Evolutionary conservation across 2,329 filamentous ascomycete genomes (phyloP).

Genomic region (Paraconiothyrium brasiliense): DNA sequence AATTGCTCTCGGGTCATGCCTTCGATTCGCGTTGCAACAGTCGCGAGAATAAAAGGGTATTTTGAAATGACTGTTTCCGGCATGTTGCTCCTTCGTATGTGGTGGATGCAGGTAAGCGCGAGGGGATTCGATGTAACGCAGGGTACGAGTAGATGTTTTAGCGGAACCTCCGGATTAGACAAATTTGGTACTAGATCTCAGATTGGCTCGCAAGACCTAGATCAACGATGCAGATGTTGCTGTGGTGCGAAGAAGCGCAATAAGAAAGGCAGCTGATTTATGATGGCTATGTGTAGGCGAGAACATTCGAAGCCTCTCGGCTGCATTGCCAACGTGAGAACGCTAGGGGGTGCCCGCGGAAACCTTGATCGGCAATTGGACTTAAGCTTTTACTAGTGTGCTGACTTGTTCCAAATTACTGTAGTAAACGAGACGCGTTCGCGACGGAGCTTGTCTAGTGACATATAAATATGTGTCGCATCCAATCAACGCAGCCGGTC

Average conservation of each 20-base stretch:
- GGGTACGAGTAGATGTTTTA: not conserved
- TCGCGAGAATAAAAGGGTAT: slow-evolving; percentile 26
- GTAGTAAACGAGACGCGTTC: too few species aligned
- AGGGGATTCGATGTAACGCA: not conserved
- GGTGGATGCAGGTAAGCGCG: not conserved
- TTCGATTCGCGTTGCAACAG: slow-evolving; percentile 26
- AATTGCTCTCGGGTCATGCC: slow-evolving; percentile 26
- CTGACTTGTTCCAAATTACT: not conserved
- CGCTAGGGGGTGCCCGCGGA: too few species aligned
- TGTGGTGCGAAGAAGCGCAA: not conserved
- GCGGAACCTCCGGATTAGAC: not conserved
- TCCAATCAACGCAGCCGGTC: too few species aligned
- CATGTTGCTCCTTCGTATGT: slow-evolving; percentile 13
- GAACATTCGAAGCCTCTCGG: not conserved
- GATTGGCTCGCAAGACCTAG: not conserved
- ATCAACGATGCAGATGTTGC: not conserved
- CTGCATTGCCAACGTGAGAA: too few species aligned
- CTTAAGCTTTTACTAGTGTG: not conserved
- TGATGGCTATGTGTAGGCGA: not conserved
- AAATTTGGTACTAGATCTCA: not conserved
- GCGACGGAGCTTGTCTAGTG: too few species aligned
- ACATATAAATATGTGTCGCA: too few species aligned
- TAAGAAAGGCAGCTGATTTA: not conserved
- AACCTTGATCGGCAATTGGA: not conserved
- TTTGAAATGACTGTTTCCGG: slow-evolving; percentile 23